phyloP scores from a whole-genome alignment of 192 early-diverging fungal genomes.

The Coemansia sp. region DNA sequence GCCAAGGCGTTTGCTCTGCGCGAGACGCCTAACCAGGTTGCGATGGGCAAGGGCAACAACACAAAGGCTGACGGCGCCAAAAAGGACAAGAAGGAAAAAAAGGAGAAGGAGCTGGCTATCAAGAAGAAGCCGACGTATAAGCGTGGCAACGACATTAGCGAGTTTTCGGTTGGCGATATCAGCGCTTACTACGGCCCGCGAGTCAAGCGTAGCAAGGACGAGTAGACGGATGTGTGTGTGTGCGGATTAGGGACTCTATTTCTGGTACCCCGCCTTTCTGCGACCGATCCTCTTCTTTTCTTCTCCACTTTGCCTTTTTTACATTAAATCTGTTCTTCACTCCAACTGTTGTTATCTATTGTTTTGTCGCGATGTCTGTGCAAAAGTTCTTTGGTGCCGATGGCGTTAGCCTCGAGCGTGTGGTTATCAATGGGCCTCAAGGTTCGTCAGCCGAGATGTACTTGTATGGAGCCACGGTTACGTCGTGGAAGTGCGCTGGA shows the following conservation, averaged over 20 bases:
- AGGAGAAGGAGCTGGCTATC: conserved; percentile 42
- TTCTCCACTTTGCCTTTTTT: neutral
- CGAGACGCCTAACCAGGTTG: conserved; percentile 81
- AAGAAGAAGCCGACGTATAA: conserved; percentile 53
- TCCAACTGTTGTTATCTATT: neutral
- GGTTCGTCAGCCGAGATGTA: conserved; percentile 43
- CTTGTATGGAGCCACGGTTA: conserved; percentile 86
- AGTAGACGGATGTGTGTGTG: neutral
- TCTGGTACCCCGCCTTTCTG: too few relatives aligned
- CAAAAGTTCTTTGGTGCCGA: conserved; percentile 36
- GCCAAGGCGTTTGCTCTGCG: conserved; percentile 97
- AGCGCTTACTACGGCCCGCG: conserved; percentile 54
- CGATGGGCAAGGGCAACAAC: conserved; percentile 57
- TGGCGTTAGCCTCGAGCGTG: conserved; percentile 39
- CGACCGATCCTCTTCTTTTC: neutral
- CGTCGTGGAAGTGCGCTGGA: conserved; percentile 79
- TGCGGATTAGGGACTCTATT: conserved; percentile 7
- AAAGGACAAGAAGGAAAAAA: conserved; percentile 47
- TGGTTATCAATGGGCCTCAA: conserved; percentile 34
- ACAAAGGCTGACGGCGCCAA: conserved; percentile 34
- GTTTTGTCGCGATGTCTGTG: conserved; percentile 20
- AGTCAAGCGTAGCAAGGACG: conserved; percentile 32
- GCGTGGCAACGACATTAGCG: conserved; percentile 58
- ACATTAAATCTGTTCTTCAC: neutral
- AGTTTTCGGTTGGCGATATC: conserved; percentile 58